Evolutionary conservation across 2,329 filamentous ascomycete species (phyloP).

Genomic region (Leptographium wingfieldii): DNA sequence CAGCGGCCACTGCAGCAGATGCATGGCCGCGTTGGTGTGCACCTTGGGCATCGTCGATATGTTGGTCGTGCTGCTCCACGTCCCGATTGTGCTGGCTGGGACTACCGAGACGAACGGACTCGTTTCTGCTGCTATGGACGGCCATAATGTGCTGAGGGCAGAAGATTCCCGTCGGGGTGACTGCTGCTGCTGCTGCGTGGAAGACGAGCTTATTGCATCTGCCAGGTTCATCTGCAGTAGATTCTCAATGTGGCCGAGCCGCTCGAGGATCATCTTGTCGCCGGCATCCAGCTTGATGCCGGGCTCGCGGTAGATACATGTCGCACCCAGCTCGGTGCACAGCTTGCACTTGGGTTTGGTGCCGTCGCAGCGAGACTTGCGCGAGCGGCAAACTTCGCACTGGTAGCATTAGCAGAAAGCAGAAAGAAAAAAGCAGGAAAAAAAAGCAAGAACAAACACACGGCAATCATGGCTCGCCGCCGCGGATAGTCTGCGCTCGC

Average conservation of each 20-base stretch:
- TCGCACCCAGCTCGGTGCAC: constrained; percentile 68
- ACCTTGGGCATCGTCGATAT: constrained; percentile 80
- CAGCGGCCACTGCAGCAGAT: constrained; percentile 68
- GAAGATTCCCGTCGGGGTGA: not conserved
- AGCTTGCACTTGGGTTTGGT: constrained; percentile 74
- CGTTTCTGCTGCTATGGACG: not conserved
- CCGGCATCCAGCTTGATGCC: constrained; percentile 79
- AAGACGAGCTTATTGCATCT: constrained; percentile 15
- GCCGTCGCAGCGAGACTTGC: constrained; percentile 70
- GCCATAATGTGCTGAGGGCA: not conserved
- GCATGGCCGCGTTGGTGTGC: constrained; percentile 68
- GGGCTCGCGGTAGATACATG: constrained; percentile 75
- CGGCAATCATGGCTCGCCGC: constrained; percentile 52
- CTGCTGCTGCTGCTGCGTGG: not conserved
- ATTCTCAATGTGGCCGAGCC: constrained; percentile 63
- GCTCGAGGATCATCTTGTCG: constrained; percentile 74
- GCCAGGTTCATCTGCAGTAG: constrained; percentile 60
- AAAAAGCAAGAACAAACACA: constrained; percentile 24
- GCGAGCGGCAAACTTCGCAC: constrained; percentile 72
- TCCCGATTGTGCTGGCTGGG: constrained; percentile 54
- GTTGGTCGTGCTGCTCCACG: constrained; percentile 53
- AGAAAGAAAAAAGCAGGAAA: constrained; percentile 4
- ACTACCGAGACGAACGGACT: constrained; percentile 38
- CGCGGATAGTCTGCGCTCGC: constrained; percentile 50
- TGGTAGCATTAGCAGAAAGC: constrained; percentile 20